Evolutionary conservation across 2,329 filamentous ascomycete species (phyloP).

Genomic region (Cordyceps pruinosa): DNA sequence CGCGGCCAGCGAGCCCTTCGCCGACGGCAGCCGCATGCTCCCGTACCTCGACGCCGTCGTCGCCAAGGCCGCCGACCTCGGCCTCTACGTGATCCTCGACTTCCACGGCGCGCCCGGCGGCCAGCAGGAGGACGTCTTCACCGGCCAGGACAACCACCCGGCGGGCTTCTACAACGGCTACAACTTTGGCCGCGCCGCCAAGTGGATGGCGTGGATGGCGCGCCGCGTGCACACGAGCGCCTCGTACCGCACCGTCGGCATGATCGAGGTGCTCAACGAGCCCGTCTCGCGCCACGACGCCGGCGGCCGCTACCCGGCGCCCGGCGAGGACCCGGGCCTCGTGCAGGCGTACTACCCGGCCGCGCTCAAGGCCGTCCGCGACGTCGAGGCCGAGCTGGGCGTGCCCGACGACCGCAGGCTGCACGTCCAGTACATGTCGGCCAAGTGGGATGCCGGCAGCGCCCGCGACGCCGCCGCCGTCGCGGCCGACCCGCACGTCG

Average conservation of each 20-base stretch:
- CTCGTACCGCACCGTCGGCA: constrained; percentile 49
- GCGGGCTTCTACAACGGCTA: constrained; percentile 49
- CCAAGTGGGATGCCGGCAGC: constrained; percentile 44
- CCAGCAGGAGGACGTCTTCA: constrained; percentile 37
- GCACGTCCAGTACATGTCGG: constrained; percentile 44
- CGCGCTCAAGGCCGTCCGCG: constrained; percentile 20
- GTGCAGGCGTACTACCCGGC: constrained; percentile 18
- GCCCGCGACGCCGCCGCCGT: constrained; percentile 15
- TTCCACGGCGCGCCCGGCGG: constrained; percentile 42
- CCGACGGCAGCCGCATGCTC: constrained; percentile 24
- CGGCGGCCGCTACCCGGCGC: constrained; percentile 18
- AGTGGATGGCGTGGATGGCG: constrained; percentile 50
- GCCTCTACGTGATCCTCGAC: constrained; percentile 26
- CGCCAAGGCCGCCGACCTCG: constrained; percentile 25
- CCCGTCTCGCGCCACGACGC: constrained; percentile 29
- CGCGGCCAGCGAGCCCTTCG: constrained; percentile 40
- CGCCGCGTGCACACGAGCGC: constrained; percentile 41
- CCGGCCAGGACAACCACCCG: constrained; percentile 28
- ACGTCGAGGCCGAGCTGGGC: constrained; percentile 17
- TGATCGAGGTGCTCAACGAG: constrained; percentile 53
- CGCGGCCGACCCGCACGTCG: constrained; percentile 35
- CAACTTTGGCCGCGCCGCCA: constrained; percentile 47
- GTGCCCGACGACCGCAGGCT: constrained; percentile 17
- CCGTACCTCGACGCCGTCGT: constrained; percentile 26
- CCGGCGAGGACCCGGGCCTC: constrained; percentile 18